These are phyloP conservation scores for Cystofilobasidium bisporidii DNA, from an alignment of 768 basidiomycete species.

Conservation along the genomic window DNA sequence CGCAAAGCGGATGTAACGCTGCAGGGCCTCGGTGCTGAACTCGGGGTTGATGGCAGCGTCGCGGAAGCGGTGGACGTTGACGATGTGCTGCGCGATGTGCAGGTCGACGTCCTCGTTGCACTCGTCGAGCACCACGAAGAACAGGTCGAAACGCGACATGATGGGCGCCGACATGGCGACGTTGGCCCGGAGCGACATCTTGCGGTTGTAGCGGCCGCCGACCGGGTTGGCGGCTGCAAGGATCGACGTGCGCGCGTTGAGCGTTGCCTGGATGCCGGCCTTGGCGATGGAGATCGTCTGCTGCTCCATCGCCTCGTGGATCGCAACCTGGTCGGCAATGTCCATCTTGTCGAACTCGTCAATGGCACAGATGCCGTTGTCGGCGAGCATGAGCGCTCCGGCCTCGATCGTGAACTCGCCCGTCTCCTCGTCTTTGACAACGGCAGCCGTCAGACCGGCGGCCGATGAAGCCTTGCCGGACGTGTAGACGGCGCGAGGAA, in stretches of 20 bases:
- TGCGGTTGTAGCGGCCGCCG: constrained; percentile 93
- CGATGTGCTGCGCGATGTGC: constrained; percentile 92
- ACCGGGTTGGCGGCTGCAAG: constrained; percentile 96
- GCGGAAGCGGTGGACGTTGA: constrained; percentile 91
- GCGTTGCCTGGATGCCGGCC: constrained; percentile 95
- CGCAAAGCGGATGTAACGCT: constrained; percentile 93
- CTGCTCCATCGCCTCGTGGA: constrained; percentile 99
- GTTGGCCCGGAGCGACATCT: constrained; percentile 80
- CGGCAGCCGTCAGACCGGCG: constrained; percentile 95
- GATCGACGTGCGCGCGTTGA: constrained; percentile 95
- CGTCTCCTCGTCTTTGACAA: constrained; percentile 96
- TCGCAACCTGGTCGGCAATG: constrained; percentile 93
- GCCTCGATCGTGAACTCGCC: constrained; percentile 99
- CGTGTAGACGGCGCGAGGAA: constrained; percentile 95
- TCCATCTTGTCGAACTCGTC: constrained; percentile 99
- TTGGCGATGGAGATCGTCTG: constrained; percentile 99
- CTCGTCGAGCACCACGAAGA: constrained; percentile 96
- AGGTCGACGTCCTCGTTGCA: constrained; percentile 86
- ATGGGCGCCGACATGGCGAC: constrained; percentile 97
- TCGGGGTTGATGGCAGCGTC: constrained; percentile 92
- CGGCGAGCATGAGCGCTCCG: constrained; percentile 96
- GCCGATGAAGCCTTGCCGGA: constrained; percentile 99
- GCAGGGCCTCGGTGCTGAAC: constrained; percentile 91
- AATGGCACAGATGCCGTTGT: constrained; percentile 99
- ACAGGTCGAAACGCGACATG: constrained; percentile 97